These are phyloP conservation scores for Zizania palustris DNA, from an alignment of 202 grass and related monocot genomes.

Conservation along the genomic window DNA sequence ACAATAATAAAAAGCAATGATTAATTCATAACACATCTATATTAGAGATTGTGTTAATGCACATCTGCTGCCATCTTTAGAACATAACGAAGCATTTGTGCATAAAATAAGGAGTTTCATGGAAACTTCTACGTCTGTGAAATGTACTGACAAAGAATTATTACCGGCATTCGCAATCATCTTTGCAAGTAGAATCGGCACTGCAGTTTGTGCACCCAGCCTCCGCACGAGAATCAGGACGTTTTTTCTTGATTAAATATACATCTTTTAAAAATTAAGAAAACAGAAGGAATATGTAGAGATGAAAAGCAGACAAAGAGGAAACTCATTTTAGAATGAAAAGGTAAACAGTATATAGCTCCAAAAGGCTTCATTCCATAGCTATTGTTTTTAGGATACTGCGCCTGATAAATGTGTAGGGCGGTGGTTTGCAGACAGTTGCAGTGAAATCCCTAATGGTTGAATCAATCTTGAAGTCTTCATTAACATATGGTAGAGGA, in stretches of 20 bases:
- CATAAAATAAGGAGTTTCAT: slow-evolving; percentile 30
- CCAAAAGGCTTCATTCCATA: slow-evolving; percentile 23
- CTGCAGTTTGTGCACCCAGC: slow-evolving; percentile 79
- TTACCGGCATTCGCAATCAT: slow-evolving; percentile 98
- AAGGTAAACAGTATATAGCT: slow-evolving; percentile 18
- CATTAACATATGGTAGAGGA: slow-evolving; percentile 84
- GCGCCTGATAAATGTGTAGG: slow-evolving; percentile 75
- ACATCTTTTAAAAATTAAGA: slow-evolving; percentile 77
- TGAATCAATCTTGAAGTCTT: slow-evolving; percentile 85
- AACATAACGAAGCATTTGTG: slow-evolving; percentile 13
- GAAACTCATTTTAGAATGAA: neutral
- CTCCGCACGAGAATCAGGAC: slow-evolving; percentile 54
- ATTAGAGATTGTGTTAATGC: neutral
- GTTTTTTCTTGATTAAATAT: slow-evolving; percentile 97
- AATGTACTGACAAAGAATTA: slow-evolving; percentile 29
- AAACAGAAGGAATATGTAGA: slow-evolving; percentile 10
- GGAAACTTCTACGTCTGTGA: neutral
- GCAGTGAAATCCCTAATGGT: slow-evolving; percentile 58
- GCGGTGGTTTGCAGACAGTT: slow-evolving; percentile 61
- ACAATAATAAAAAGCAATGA: neutral
- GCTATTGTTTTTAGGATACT: slow-evolving; percentile 77
- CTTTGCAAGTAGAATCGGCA: slow-evolving; percentile 81
- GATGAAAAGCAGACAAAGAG: slow-evolving; percentile 21
- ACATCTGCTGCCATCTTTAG: slow-evolving; percentile 20
- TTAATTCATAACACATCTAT: too few species aligned